Evolutionary conservation across 2,329 filamentous ascomycete species (phyloP), one percentile per base, ranked within the genome.

Genomic region (Trichophyton simii): DNA sequence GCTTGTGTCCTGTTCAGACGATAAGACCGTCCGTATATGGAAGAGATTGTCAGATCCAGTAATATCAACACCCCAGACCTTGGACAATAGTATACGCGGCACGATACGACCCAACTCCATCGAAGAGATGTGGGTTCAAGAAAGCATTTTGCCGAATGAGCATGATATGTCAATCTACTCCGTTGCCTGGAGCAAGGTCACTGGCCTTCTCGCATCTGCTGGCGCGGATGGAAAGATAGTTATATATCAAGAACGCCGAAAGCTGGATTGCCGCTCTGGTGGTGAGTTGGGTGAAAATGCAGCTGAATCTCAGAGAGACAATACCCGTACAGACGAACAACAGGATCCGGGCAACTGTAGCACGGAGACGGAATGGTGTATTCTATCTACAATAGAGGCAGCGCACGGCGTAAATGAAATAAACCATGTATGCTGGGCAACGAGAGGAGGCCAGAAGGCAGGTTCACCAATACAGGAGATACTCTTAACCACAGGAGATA

Each of bases 381-480:
- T 92, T 2, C 70, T 95, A 15, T 83, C 84, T 0, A 82, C 82
- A n/a, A 71, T 88, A 1, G 80, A 86, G 57, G 86, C 86, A 38
- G 89, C 87, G 1, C 94, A 99, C 72, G 91, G 90, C 0, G 89
- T 95, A 1, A 96, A 92, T 70, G 94, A 99, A 75, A 82, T 97
- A 65, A 99, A 99, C 69, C 91, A 96, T 73, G 82, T 94, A 57
- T 85, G 83, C 1, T 99, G 94, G 94, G 91, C 90, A 66, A 83
- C 81, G 67, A 81, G 91, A 55, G 50, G 25, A 55, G 28, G 20
- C 2, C 38, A 58, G 28, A 58, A 36, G 18, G 64, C 66, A n/a
- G 79, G 74, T 25, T 28, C 18, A 34, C 15, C 28, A 6, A 31
- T 13, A 28, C 25, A 55, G 28, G 92, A 97, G 75, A 87, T 96